Base-by-base conservation (phyloP, 805 yeast species). In the Debaryomyces castellii region DNA sequence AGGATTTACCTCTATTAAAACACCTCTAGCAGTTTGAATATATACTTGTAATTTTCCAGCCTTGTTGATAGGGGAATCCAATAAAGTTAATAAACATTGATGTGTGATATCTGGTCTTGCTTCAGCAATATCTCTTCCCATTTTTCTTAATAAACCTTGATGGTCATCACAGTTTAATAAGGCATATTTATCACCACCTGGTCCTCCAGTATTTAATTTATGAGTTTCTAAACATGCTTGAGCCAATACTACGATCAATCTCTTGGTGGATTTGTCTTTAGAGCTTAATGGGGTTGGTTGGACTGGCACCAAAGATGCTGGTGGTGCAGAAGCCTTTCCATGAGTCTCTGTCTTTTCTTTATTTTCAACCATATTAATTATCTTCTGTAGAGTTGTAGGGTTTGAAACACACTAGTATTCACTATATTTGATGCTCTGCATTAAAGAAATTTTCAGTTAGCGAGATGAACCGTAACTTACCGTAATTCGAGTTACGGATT, bases 71-170 rank as follows among this genome's bases (percentile, higher is more conserved):
- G 99, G 99, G n/a, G 97, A 89, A 66, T 94, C 99, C 58, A 94
- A 76, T 52, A 94, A 75, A 3, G 99, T 92, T 67, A 94, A 76
- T 35, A 94, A 80, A 76, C 99, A 94, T 70, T 92, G 99, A 64
- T 94, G 99, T 37, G 99, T 94, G 59, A 94, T 94, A 66, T 94
- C 99, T n/a, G 99, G 99, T 67, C 99, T 83, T 6, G 97, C 98
- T 63, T 94, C 99, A 40, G 96, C 89, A 52, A 94, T 92, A 62
- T 94, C 98, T 63, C 98, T 82, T 43, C 96, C 96, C 96, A 92
- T 89, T 64, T 90, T 92, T 66, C 92, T 86, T 58, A 94, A 74
- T 43, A 92, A 74, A 12, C 97, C 97, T 71, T 94, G 99, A 66
- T 94, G 99, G 64, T 94, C 99, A 66, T 94, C 99, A 75, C 99